Evolutionary conservation across 1,139 yeast genomes (phyloP).

Genomic region (Diutina rugosa): DNA sequence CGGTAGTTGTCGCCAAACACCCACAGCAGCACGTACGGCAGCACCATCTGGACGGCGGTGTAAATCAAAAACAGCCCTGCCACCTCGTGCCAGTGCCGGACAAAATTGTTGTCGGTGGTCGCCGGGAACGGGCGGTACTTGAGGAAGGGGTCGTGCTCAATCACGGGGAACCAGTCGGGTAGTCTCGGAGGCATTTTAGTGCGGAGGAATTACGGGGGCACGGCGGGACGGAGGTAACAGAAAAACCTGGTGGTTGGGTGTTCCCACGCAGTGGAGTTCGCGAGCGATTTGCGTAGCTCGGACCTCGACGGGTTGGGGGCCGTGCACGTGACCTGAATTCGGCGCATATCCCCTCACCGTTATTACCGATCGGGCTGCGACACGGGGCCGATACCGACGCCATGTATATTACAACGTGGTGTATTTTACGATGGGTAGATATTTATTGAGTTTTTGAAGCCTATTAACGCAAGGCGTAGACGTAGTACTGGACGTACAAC

Average conservation of each 20-base stretch:
- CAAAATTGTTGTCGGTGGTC: constrained; percentile 13
- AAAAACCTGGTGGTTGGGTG: background rate
- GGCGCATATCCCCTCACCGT: background rate
- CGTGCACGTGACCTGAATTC: background rate
- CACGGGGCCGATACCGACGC: background rate
- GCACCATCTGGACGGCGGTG: constrained; percentile 21
- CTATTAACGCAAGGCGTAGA: constrained; percentile 16
- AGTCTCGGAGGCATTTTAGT: background rate
- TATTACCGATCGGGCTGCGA: background rate
- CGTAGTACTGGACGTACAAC: constrained; percentile 37
- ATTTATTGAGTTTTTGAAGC: background rate
- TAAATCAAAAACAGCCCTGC: constrained; percentile 27
- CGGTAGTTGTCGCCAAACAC: constrained; percentile 32
- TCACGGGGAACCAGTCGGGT: background rate
- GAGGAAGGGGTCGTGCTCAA: constrained; percentile 27
- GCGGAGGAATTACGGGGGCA: background rate
- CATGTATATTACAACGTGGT: too few species aligned
- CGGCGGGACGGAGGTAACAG: background rate
- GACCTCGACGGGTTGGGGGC: background rate
- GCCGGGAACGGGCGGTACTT: constrained; percentile 35
- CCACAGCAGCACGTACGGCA: constrained; percentile 19
- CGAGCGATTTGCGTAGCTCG: background rate
- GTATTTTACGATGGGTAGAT: background rate
- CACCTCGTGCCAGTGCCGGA: constrained; percentile 47
- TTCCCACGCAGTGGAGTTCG: background rate